Evolutionary conservation across 768 basidiomycete genomes (phyloP), one percentile per base, ranked within the genome.

Genomic region (Naganishia onofrii): DNA sequence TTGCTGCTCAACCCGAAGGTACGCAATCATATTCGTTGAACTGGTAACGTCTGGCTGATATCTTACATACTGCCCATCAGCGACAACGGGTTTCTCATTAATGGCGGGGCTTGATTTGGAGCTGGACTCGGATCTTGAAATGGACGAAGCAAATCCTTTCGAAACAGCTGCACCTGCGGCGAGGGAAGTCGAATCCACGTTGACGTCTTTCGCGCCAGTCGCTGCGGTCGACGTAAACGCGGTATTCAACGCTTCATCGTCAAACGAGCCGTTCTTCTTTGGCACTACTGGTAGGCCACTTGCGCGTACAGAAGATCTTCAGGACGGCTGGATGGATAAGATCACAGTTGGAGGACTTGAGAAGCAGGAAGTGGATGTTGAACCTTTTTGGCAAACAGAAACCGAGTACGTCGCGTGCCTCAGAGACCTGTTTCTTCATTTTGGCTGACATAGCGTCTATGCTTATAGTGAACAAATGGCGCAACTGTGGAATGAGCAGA

Each of bases 401-500:
- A 78, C 73, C 10, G 74, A 76, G 76, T 77, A 44, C 46, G 74
- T 76, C 17, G 0, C 44, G 13, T 26, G 15, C 23, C 19, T 23
- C 23, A 36, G 4, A 12, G 29, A 32, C 28, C 19, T 19, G 10
- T 4, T 64, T 17, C 26, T n/a, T 51, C 23, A 15, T 21, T 19
- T 29, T 64, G n/a, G 32, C 34, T 69, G 31, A 13, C 21, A 17
- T 34, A 52, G 64, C 48, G 28, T 56, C 38, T 54, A 34, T 17
- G 23, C 21, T 29, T 64, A 15, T 56, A 77, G 76, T 52, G 76
- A 76, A 34, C 71, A 74, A 32, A 81, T 81, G 77, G 76, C 74
- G 67, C 71, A 70, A 56, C 71, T 71, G 23, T 82, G 82, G 82
- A 76, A 79, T 28, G 74, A 72, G 46, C 74, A 77, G 17, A 76